Conservation (phyloP, 148 eudicot genomes). For the Amaranthus cruentus region DNA sequence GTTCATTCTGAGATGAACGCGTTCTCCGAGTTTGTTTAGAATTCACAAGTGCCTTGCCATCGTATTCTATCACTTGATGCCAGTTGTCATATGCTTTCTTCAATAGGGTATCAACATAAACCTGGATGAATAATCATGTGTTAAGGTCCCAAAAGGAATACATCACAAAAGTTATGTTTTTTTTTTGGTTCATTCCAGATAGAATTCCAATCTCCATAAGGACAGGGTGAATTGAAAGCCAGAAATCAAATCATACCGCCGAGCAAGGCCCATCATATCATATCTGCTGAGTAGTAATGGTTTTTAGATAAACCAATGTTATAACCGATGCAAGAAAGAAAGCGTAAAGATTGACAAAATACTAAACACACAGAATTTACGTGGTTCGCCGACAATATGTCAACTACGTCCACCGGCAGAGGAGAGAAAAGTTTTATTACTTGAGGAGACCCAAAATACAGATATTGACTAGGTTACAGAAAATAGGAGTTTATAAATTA, state of each 20-base stretch:
- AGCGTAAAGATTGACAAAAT: too few species aligned
- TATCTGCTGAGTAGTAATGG: too few species aligned
- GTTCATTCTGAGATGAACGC: slow-evolving; percentile 45
- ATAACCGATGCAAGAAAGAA: too few species aligned
- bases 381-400: too few species aligned
- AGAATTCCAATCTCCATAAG: background rate
- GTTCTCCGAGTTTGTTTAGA: slow-evolving; percentile 62
- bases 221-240: background rate
- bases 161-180: background rate
- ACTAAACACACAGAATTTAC: too few species aligned
- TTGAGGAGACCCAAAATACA: too few species aligned
- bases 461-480: too few species aligned
- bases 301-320: too few species aligned
- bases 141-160: background rate
- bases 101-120: slow-evolving; percentile 69
- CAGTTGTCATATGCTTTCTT: slow-evolving; percentile 95
- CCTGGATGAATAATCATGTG: slow-evolving; percentile 34
- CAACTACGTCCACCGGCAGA: too few species aligned
- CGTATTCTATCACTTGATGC: slow-evolving; percentile 89
- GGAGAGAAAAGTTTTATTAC: too few species aligned
- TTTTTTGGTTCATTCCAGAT: background rate
- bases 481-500: too few species aligned
- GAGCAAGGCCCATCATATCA: too few species aligned
- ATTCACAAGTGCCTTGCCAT: slow-evolving; percentile 70
- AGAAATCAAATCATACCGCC: background rate